Evolutionary conservation across 2,329 filamentous ascomycete genomes (phyloP).

Genomic region (Trichoderma citrinoviride): DNA sequence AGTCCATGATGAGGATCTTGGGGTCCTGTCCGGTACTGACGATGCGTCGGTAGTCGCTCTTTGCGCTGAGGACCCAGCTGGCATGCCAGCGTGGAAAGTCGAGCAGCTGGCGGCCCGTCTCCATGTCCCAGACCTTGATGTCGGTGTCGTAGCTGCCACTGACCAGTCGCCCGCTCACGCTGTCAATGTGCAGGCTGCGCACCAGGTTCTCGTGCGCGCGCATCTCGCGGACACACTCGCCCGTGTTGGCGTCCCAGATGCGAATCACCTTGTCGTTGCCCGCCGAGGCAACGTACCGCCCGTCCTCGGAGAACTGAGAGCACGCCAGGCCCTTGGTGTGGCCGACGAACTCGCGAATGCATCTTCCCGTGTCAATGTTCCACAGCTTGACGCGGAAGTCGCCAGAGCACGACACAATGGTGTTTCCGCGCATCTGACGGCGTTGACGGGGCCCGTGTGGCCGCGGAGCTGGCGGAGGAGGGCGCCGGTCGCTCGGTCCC

Average conservation of each 20-base stretch:
- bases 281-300: conserved; percentile 87
- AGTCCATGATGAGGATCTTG: conserved; percentile 90
- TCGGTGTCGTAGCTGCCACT: conserved; percentile 94
- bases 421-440: conserved; percentile 93
- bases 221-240: conserved; percentile 76
- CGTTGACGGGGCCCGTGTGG: conserved; percentile 90
- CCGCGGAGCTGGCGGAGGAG: conserved; percentile 78
- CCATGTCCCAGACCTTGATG: conserved; percentile 91
- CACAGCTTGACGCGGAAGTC: conserved; percentile 93
- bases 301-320: conserved; percentile 93
- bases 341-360: conserved; percentile 84
- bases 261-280: conserved; percentile 96
- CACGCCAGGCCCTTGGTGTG: conserved; percentile 94
- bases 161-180: conserved; percentile 77
- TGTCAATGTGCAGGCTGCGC: conserved; percentile 86
- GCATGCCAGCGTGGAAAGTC: conserved; percentile 93
- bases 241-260: conserved; percentile 91
- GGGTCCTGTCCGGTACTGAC: conserved; percentile 94
- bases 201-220: conserved; percentile 83
- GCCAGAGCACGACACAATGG: conserved; percentile 88
- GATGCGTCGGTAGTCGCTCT: conserved; percentile 91
- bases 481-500: conserved; percentile 77
- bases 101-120: conserved; percentile 72
- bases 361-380: conserved; percentile 86
- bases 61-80: conserved; percentile 94